These are phyloP conservation scores for Rhizophora apiculata DNA, from an alignment of 345 rosid species.

Conservation along the genomic window DNA sequence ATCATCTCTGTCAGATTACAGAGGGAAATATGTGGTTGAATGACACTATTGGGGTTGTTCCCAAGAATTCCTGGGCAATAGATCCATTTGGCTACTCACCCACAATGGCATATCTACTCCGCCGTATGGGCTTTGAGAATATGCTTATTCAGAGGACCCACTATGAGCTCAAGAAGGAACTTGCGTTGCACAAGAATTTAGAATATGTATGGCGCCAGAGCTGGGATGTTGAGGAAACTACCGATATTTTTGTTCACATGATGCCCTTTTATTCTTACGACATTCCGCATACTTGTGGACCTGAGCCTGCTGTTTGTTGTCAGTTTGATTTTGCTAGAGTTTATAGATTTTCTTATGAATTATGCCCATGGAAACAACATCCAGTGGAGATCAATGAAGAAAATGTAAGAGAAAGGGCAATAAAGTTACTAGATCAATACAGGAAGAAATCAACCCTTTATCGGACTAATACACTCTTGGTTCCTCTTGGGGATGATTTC, in stretches of 20 bases:
- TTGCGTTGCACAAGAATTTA: slow-evolving; percentile 77
- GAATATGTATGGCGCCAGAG: slow-evolving; percentile 96
- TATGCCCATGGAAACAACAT: slow-evolving; percentile 76
- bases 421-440: slow-evolving; percentile 81
- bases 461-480: slow-evolving; percentile 81
- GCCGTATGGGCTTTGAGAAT: slow-evolving; percentile 98
- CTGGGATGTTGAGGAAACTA: slow-evolving; percentile 90
- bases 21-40: slow-evolving; percentile 97
- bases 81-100: slow-evolving; percentile 99
- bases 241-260: slow-evolving; percentile 97
- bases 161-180: slow-evolving; percentile 98
- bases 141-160: slow-evolving; percentile 99
- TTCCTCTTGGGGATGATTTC: slow-evolving; percentile 99
- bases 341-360: slow-evolving; percentile 56
- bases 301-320: slow-evolving; percentile 98
- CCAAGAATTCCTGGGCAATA: slow-evolving; percentile 96
- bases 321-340: slow-evolving; percentile 92
- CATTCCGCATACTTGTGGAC: slow-evolving; percentile 97
- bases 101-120: slow-evolving; percentile 95
- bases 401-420: slow-evolving; percentile 90
- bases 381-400: slow-evolving; percentile 76
- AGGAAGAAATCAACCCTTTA: slow-evolving; percentile 84
- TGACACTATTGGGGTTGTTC: slow-evolving; percentile 84
- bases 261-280: slow-evolving; percentile 99
- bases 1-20: slow-evolving; percentile 48